phyloP scores from a whole-genome alignment of 306 rosid genomes.

The Cicer bijugum region DNA sequence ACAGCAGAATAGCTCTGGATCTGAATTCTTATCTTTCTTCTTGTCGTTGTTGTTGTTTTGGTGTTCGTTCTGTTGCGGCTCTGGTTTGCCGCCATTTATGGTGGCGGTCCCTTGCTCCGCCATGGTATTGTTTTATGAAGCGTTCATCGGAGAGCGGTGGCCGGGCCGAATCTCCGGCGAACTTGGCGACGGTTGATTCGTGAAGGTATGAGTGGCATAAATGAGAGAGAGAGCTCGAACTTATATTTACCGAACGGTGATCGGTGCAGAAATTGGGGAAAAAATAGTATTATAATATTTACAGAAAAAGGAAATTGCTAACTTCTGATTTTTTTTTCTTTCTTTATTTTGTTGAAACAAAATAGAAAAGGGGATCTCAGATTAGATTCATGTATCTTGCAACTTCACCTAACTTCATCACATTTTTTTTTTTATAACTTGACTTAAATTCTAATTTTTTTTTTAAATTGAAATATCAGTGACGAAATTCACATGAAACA shows the following conservation, averaged over 20 bases:
- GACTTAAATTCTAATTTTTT: no score
- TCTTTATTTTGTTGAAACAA: neutral
- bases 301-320: neutral
- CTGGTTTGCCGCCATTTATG: slow-evolving; percentile 44
- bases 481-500: no score
- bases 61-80: slow-evolving; percentile 31
- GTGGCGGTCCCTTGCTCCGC: slow-evolving; percentile 50
- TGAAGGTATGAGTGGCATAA: neutral
- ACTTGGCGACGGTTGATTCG: slow-evolving; percentile 16
- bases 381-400: no score
- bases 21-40: slow-evolving; percentile 48
- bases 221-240: neutral
- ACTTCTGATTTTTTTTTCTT: neutral
- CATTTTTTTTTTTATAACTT: no score
- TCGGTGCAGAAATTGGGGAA: slow-evolving; percentile 37
- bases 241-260: slow-evolving; percentile 34
- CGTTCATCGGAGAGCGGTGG: slow-evolving; percentile 54
- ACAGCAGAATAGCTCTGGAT: slow-evolving; percentile 75
- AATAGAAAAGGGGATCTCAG: no score
- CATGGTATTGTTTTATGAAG: slow-evolving; percentile 47
- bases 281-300: neutral
- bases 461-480: no score
- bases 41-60: slow-evolving; percentile 14
- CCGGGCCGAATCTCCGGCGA: slow-evolving; percentile 44
- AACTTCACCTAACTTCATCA: no score